phyloP scores from a whole-genome alignment of 2,329 filamentous ascomycete genomes.

The Exophiala sp. region DNA sequence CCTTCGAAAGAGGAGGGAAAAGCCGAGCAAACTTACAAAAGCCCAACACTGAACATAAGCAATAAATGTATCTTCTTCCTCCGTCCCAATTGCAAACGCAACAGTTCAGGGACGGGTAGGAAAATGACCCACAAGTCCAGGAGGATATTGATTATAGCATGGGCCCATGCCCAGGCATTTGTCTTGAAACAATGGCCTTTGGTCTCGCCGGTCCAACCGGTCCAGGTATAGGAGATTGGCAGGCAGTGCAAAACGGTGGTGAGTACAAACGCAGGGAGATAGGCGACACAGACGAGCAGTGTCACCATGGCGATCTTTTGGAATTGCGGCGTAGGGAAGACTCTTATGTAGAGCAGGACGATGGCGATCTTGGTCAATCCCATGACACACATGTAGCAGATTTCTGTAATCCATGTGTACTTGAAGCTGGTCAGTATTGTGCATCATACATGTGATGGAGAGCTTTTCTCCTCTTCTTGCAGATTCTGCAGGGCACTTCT shows the following conservation, averaged over 20 bases:
- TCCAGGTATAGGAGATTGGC: constrained; percentile 45
- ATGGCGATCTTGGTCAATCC: constrained; percentile 48
- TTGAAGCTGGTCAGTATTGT: background rate
- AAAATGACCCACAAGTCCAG: constrained; percentile 50
- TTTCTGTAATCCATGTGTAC: constrained; percentile 30
- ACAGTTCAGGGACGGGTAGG: constrained; percentile 47
- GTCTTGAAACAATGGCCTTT: constrained; percentile 47
- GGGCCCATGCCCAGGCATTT: constrained; percentile 48
- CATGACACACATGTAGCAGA: constrained; percentile 46
- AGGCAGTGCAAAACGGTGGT: constrained; percentile 47
- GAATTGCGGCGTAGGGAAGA: constrained; percentile 44
- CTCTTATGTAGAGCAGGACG: constrained; percentile 51
- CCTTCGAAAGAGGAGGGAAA: too few relatives aligned
- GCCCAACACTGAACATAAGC: constrained; percentile 49
- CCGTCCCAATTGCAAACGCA: constrained; percentile 41
- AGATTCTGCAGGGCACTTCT: too few relatives aligned
- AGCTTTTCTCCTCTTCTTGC: too few relatives aligned
- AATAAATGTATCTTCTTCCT: constrained; percentile 47
- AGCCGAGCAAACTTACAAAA: too few relatives aligned
- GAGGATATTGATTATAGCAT: constrained; percentile 49
- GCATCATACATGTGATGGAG: too few relatives aligned
- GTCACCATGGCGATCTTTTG: constrained; percentile 42
- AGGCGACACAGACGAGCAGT: constrained; percentile 37
- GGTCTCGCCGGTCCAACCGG: constrained; percentile 45
- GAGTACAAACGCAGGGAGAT: constrained; percentile 41